Percentiles rank a stretch among this genome's conserved stretches.
phyloP scores from a whole-genome alignment of 805 yeast genomes.

The Zygotorulaspora sp. region DNA sequence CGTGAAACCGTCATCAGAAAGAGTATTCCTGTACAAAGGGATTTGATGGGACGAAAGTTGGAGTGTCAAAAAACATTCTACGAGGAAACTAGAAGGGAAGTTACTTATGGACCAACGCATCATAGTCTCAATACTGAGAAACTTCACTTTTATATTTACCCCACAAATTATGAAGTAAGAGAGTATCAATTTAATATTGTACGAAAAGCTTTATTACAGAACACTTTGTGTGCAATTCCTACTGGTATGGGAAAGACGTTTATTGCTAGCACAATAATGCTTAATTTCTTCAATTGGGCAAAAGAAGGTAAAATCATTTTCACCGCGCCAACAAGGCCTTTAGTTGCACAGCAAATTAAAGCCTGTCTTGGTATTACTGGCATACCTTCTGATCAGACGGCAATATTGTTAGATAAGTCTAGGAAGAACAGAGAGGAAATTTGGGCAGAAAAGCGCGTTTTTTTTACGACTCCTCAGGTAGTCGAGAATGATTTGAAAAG shows the following conservation, averaged over 20 bases:
- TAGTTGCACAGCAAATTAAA: constrained; percentile 92
- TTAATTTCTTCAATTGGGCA: constrained; percentile 86
- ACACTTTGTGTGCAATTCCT: constrained; percentile 84
- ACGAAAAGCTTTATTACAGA: constrained; percentile 61
- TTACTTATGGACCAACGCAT: constrained; percentile 43
- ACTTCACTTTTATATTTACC: constrained; percentile 61
- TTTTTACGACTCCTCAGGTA: constrained; percentile 94
- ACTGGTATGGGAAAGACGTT: constrained; percentile 98
- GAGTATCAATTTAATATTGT: constrained; percentile 88
- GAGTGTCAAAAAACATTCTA: constrained; percentile 32
- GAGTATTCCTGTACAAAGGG: constrained; percentile 35
- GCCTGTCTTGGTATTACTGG: constrained; percentile 90
- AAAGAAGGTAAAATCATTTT: constrained; percentile 73
- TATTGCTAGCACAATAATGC: constrained; percentile 90
- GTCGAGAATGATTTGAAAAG: constrained; percentile 81
- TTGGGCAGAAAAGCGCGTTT: constrained; percentile 76
- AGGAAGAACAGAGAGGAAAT: constrained; percentile 62
- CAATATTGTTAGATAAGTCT: constrained; percentile 62
- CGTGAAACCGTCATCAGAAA: constrained; percentile 31
- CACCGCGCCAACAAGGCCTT: constrained; percentile 95
- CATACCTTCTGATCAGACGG: constrained; percentile 68
- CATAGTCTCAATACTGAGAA: constrained; percentile 44
- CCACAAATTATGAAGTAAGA: constrained; percentile 76
- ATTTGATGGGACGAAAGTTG: constrained; percentile 32
- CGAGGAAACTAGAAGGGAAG: constrained; percentile 37